These are phyloP conservation scores for Tylopilus plumbeoviolaceoides DNA, from an alignment of 768 basidiomycete genomes.

Conservation along the genomic window DNA sequence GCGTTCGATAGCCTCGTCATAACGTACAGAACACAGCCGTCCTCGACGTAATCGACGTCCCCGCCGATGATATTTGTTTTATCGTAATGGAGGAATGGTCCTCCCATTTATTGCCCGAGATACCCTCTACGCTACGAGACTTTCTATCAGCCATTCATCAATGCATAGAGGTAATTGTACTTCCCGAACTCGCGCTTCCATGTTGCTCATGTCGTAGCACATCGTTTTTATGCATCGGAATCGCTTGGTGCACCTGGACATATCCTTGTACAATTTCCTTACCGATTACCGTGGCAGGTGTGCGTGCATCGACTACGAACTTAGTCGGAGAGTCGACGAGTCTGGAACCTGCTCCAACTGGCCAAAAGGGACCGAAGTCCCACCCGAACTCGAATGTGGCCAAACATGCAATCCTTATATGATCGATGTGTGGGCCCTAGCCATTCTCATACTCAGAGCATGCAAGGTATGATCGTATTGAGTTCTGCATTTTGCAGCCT, in stretches of 20 bases:
- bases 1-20: background rate
- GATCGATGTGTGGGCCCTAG: slow-evolving; percentile 72
- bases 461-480: slow-evolving; percentile 51
- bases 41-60: slow-evolving; percentile 55
- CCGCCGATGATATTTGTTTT: slow-evolving; percentile 51
- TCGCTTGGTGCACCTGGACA: slow-evolving; percentile 66
- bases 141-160: slow-evolving; percentile 60
- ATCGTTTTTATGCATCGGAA: slow-evolving; percentile 66
- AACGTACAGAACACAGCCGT: slow-evolving; percentile 44
- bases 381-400: slow-evolving; percentile 62
- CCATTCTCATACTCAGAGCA: slow-evolving; percentile 56
- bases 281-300: slow-evolving; percentile 62
- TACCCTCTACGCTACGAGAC: slow-evolving; percentile 46
- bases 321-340: slow-evolving; percentile 52
- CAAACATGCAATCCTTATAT: slow-evolving; percentile 57
- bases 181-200: background rate
- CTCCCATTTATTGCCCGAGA: slow-evolving; percentile 49
- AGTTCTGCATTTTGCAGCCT: background rate
- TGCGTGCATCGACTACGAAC: slow-evolving; percentile 73
- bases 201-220: slow-evolving; percentile 42
- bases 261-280: slow-evolving; percentile 64
- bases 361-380: slow-evolving; percentile 59
- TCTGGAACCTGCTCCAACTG: slow-evolving; percentile 29
- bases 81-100: slow-evolving; percentile 85
- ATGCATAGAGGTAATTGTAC: slow-evolving; percentile 57